phyloP scores from a whole-genome alignment of 768 basidiomycete species.

The Leccinum fibrillosum region DNA sequence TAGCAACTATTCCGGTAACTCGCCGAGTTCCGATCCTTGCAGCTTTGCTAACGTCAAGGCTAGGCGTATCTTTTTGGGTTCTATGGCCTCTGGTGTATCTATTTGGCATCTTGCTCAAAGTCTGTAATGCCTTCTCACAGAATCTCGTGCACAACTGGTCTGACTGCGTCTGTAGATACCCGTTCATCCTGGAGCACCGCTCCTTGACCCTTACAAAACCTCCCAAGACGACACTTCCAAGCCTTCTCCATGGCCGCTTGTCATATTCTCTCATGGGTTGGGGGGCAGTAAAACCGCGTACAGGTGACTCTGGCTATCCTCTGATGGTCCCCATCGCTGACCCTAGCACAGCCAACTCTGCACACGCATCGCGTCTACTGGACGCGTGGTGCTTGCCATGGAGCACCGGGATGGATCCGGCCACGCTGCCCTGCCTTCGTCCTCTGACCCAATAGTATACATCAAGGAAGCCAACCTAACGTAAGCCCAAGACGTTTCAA shows the following conservation, averaged over 20 bases:
- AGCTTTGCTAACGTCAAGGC: neutral
- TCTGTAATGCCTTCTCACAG: constrained; percentile 12
- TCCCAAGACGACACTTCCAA: constrained; percentile 1
- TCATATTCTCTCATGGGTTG: constrained; percentile 84
- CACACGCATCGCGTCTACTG: constrained; percentile 67
- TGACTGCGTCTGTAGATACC: constrained; percentile 42
- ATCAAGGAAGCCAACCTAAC: constrained; percentile 52
- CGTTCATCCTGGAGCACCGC: constrained; percentile 52
- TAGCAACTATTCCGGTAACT: constrained; percentile 45
- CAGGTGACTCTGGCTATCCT: constrained; percentile 36
- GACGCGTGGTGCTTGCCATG: constrained; percentile 76
- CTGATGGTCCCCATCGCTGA: neutral
- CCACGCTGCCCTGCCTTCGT: constrained; percentile 43
- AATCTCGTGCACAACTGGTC: neutral
- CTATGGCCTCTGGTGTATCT: constrained; percentile 49
- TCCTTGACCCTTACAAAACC: constrained; percentile 33
- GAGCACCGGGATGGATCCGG: constrained; percentile 85
- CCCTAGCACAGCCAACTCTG: constrained; percentile 56
- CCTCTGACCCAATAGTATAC: constrained; percentile 43
- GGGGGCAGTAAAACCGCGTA: constrained; percentile 72
- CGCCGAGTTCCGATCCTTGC: neutral
- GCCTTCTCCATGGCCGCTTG: constrained; percentile 61
- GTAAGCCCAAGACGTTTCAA: constrained; percentile 34
- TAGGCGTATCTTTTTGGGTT: constrained; percentile 29
- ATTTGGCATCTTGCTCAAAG: constrained; percentile 49